Conservation (phyloP, 176 grass and related monocot species). For the Raddia guianensis region DNA sequence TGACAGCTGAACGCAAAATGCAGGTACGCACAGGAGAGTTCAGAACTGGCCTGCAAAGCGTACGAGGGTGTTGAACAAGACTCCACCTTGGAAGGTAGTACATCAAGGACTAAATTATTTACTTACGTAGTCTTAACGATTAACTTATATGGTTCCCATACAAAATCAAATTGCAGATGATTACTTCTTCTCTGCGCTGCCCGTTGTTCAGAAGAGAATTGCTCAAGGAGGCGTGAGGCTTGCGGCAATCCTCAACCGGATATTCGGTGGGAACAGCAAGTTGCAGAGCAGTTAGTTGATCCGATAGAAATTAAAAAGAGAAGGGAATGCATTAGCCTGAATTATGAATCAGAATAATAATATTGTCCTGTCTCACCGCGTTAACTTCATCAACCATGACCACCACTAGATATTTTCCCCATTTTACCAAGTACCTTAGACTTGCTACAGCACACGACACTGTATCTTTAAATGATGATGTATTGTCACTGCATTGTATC, state of each 20-base stretch:
- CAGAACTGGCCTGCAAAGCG: slow-evolving; percentile 45
- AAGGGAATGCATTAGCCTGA: background rate
- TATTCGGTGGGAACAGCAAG: slow-evolving; percentile 30
- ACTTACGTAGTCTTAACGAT: background rate
- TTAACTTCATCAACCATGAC: too few relatives aligned
- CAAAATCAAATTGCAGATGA: slow-evolving; percentile 41
- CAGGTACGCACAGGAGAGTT: slow-evolving; percentile 60
- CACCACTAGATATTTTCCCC: too few relatives aligned
- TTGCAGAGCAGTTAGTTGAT: slow-evolving; percentile 37
- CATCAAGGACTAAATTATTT: background rate
- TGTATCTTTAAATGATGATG: too few relatives aligned
- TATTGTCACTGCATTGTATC: too few relatives aligned
- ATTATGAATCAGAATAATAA: slow-evolving; percentile 28
- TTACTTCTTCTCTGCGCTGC: slow-evolving; percentile 54
- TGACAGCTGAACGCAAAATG: background rate
- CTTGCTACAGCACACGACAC: too few relatives aligned
- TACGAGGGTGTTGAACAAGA: slow-evolving; percentile 55
- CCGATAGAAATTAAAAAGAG: background rate
- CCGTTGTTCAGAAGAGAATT: slow-evolving; percentile 53
- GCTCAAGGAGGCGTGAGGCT: slow-evolving; percentile 57
- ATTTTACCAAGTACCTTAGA: too few relatives aligned
- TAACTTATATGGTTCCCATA: background rate
- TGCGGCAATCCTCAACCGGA: slow-evolving; percentile 45
- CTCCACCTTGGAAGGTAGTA: slow-evolving; percentile 49
- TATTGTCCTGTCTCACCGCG: background rate